A percentile compares a stretch with the other conserved stretches of the same genome.
Conservation (phyloP, 1,139 yeast genomes). For the Zygosaccharomyces sapae region DNA sequence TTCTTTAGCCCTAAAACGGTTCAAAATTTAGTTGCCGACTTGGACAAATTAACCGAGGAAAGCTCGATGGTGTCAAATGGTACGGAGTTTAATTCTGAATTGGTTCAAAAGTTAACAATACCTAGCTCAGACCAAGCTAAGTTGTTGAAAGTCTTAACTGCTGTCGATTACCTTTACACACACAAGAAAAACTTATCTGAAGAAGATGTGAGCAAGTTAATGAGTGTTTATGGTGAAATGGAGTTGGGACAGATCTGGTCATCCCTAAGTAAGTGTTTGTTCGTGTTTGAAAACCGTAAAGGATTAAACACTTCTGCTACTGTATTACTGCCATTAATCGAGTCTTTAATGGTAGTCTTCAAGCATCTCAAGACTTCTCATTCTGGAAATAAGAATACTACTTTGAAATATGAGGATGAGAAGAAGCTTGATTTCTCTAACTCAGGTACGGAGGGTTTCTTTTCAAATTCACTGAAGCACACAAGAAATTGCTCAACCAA, state of each 20-base stretch:
- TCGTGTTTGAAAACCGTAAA: constrained; percentile 39
- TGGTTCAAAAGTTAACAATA: constrained; percentile 66
- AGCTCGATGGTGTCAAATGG: constrained; percentile 41
- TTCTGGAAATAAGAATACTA: constrained; percentile 12
- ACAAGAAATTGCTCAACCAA: constrained; percentile 80
- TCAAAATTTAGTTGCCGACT: constrained; percentile 51
- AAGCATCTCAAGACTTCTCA: constrained; percentile 77
- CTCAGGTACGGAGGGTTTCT: constrained; percentile 74
- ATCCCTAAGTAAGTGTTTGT: constrained; percentile 72
- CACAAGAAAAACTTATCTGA: constrained; percentile 35
- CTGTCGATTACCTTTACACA: constrained; percentile 71
- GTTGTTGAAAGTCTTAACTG: constrained; percentile 76
- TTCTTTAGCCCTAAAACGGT: constrained; percentile 63
- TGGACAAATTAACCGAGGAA: constrained; percentile 49
- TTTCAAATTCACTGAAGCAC: constrained; percentile 85
- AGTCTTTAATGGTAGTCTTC: constrained; percentile 91
- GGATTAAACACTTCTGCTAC: constrained; percentile 69
- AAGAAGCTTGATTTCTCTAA: constrained; percentile 63
- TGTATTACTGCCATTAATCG: constrained; percentile 79
- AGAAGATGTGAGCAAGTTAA: constrained; percentile 38
- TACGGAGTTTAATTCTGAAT: constrained; percentile 49
- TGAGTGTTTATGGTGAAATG: constrained; percentile 60
- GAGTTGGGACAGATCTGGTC: constrained; percentile 83
- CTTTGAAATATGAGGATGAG: constrained; percentile 54
- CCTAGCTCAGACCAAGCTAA: constrained; percentile 87